A percentile compares a stretch with the other conserved stretches of the same genome.
These are phyloP conservation scores for Fusarium devonianum DNA, from an alignment of 2,329 filamentous ascomycete genomes.

Conservation along the genomic window DNA sequence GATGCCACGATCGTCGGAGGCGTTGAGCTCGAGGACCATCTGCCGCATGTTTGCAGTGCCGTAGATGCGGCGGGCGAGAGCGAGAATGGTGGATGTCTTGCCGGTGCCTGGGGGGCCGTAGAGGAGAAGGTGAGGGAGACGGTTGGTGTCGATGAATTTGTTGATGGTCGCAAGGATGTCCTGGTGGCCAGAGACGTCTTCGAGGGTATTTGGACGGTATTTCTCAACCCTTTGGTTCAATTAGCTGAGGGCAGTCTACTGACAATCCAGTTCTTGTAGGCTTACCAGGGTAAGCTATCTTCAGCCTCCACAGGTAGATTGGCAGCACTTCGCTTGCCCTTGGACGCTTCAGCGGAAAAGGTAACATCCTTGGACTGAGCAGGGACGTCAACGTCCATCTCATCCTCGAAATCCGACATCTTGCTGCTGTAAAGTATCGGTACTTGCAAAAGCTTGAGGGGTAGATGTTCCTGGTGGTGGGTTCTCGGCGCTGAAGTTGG, in stretches of 20 bases:
- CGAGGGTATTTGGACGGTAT: conserved; percentile 86
- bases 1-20: conserved; percentile 95
- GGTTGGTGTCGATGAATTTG: conserved; percentile 94
- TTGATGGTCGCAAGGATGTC: conserved; percentile 98
- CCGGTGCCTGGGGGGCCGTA: conserved; percentile 97
- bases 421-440: conserved; percentile 16
- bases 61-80: conserved; percentile 92
- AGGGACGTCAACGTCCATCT: conserved; percentile 67
- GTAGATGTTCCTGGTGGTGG: not conserved
- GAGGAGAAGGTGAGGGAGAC: conserved; percentile 92
- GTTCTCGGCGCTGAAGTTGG: conserved; percentile 8
- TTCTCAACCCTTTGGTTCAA: conserved; percentile 81
- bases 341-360: conserved; percentile 80
- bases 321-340: conserved; percentile 90
- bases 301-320: conserved; percentile 94
- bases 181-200: conserved; percentile 94
- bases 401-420: conserved; percentile 68
- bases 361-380: conserved; percentile 56
- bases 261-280: not conserved
- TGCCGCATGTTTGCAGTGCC: conserved; percentile 91
- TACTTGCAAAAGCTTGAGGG: not conserved
- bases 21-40: conserved; percentile 98
- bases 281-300: conserved; percentile 90
- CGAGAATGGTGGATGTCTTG: conserved; percentile 96
- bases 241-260: not conserved